Conservation (phyloP, 306 rosid genomes). For the Senna tora region DNA sequence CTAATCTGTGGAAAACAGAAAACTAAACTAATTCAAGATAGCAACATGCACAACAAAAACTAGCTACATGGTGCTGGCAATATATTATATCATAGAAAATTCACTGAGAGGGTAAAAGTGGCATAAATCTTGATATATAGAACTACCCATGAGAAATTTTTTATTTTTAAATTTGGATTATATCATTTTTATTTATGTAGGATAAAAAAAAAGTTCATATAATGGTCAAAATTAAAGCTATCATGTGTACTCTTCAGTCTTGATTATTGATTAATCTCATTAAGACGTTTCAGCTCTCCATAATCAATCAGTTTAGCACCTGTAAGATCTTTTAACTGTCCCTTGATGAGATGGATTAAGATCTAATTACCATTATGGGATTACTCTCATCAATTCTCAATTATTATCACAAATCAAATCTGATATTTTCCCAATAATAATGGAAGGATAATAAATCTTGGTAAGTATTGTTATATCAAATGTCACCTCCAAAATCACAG, state of each 20-base stretch:
- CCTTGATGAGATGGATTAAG: background rate
- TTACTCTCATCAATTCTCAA: background rate
- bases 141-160: too few relatives aligned
- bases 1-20: too few relatives aligned
- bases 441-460: background rate
- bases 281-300: too few relatives aligned
- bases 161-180: too few relatives aligned
- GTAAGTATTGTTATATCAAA: conserved; percentile 11
- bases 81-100: too few relatives aligned
- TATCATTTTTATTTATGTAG: too few relatives aligned
- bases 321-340: background rate
- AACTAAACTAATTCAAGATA: too few relatives aligned
- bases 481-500: background rate
- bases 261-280: background rate
- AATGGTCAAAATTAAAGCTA: background rate
- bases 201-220: background rate
- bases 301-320: background rate
- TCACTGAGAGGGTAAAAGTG: too few relatives aligned
- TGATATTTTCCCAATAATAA: background rate
- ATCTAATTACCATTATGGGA: background rate
- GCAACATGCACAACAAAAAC: too few relatives aligned
- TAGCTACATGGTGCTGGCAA: too few relatives aligned
- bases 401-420: background rate
- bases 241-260: too few relatives aligned
- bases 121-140: too few relatives aligned